These are phyloP conservation scores for Coniochaeta hoffmannii DNA, from an alignment of 2,329 filamentous ascomycete genomes.

Conservation along the genomic window DNA sequence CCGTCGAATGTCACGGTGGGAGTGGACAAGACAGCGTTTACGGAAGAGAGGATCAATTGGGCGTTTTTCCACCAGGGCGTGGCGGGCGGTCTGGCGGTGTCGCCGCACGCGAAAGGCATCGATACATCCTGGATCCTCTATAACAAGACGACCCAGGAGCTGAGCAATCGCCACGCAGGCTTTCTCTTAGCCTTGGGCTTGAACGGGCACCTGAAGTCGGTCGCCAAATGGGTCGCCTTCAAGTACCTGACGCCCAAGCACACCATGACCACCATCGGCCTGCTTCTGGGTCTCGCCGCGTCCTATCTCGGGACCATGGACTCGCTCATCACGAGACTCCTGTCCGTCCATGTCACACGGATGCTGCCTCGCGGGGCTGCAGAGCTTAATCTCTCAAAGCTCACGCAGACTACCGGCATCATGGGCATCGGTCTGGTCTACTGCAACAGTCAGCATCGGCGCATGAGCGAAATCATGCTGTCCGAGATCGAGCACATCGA, in stretches of 20 bases:
- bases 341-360: constrained; percentile 92
- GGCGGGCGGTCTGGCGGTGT: constrained; percentile 86
- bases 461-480: constrained; percentile 99
- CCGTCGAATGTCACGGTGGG: constrained; percentile 87
- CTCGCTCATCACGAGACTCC: constrained; percentile 80
- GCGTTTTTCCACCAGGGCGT: constrained; percentile 97
- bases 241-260: constrained; percentile 99
- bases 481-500: constrained; percentile 93
- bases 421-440: constrained; percentile 96
- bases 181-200: constrained; percentile 85
- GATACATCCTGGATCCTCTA: constrained; percentile 99
- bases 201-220: constrained; percentile 86
- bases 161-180: constrained; percentile 93
- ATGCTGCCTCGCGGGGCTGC: constrained; percentile 90
- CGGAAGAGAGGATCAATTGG: constrained; percentile 96
- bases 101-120: constrained; percentile 81
- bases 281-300: constrained; percentile 85
- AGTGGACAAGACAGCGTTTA: constrained; percentile 81
- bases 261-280: constrained; percentile 95
- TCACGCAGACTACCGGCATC: constrained; percentile 91
- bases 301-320: constrained; percentile 98
- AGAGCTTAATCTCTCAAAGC: constrained; percentile 84
- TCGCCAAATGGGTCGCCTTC: constrained; percentile 98
- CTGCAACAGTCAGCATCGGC: constrained; percentile 88
- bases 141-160: constrained; percentile 81